Evolutionary conservation across 106 monocot genomes (phyloP), one percentile per base, ranked within the genome.

Genomic region (Phalaenopsis equestris): DNA sequence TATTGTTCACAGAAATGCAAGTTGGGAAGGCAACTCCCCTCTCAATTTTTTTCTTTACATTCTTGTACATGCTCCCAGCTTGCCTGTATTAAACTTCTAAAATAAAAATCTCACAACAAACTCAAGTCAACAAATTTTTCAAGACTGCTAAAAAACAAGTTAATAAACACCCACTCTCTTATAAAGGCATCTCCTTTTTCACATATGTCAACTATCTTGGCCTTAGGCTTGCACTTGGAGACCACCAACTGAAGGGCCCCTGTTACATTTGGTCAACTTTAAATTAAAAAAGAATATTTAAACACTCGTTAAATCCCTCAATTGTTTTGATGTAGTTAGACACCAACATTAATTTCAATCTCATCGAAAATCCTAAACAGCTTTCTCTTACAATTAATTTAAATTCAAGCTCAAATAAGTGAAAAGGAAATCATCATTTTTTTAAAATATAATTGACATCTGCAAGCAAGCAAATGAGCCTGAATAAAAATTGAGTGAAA

Each of bases 11-110:
- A 2, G 98, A 99, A 12, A 99, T 47, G 80, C 94, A 94, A 2
- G 98, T 94, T 2, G 98, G 98, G 79, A 99, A 99, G 3, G 94
- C 98, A 42, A 99, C 82, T 38, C 98, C 98, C 80, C 85, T 94
- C 80, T 99, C 98, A 42, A 99, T 94, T 85, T 99, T 99, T 56
- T 88, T 99, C 89, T 99, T 99, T 77, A 82, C 88, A 79, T 94
- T 99, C 87, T 99, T 99, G 81, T 99, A 99, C 88, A 94, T 82
- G 49, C 83, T 99, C 14, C 94, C 92, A 84, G 98, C 77, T 93
- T 99, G 94, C 85, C 98, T 99, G 45, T 42, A 77, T 55, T 30
- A 18, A 67, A 45, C 4, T 6, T 4, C 79, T 72, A 36, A n/a
- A 36, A 8, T 8, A 72, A 17, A 37, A 36, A 75, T 75, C 37